Evolutionary conservation across 108 stramenopile genomes (phyloP), one percentile per base, ranked within the genome.

Genomic region (Nitzschia putrida): DNA sequence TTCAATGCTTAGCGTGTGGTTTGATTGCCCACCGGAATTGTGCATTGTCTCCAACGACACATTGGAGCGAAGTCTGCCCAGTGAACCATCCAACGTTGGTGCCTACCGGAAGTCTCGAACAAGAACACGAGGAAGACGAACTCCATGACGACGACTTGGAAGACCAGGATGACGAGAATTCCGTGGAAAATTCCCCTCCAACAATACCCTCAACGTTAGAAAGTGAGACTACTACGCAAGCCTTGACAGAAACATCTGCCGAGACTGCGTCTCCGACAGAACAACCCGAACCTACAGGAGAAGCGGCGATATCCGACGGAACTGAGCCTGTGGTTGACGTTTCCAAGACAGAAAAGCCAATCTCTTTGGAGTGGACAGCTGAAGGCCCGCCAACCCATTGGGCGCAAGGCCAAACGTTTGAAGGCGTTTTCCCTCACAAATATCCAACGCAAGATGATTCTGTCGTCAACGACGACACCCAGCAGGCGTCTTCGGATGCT

Each of bases 1-100:
- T 87, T 53, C 61, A 74, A 20, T 93, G 92, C 61, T 42, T 74
- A 0, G 83, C 92, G 12, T 93, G 92, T 74, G 81, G 82, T 0
- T 74, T 79, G 0, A 83, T 85, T 64, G 86, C 89, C 3, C 92
- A 93, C 80, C 70, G 91, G 66, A 51, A 63, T 4, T 93, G 91
- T 80, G 87, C 87, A 4, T 71, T 88, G 42, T 68, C 75, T 21
- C 51, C 58, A 49, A 16, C 29, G 14, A 25, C 60, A 10, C 10
- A 70, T 25, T 83, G 74, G 77, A 61, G 64, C 8, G 73, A 66
- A 49, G 38, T 45, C 7, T 79, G 82, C 57, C 54, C 63, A 1
- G 72, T 76, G 29, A 80, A 74, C 61, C 47, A 21, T 41, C n/a
- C 53, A 50, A 24, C 44, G 13, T 13, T 3, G 7, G 37, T 18